Base-by-base conservation (phyloP, 1,139 yeast genomes). In the Saccharomyces hybrid region DNA sequence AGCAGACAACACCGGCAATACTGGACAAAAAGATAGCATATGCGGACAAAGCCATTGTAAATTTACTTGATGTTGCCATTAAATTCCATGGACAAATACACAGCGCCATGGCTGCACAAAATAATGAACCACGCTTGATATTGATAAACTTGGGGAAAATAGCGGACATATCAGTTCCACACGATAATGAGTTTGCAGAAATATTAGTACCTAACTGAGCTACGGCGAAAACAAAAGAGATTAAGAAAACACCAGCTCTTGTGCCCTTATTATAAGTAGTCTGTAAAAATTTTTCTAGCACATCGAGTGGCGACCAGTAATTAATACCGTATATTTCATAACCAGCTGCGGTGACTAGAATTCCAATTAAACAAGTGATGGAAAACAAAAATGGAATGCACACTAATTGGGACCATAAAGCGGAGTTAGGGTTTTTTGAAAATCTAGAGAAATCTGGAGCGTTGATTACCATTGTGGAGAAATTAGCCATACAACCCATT, bases 151-250 rank as follows among this genome's bases (percentile, higher is more conserved):
- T 77, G 42, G 97, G 97, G 51, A 88, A 70, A 60, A 90, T 69
- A 1, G 97, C 95, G 13, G 96, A 81, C 74, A 88, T 81, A 72
- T 90, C 97, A 3, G 96, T 89, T 67, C 97, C 97, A 53, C 95
- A 93, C 4, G 95, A 84, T 53, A 90, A 75, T 4, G 96, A 85
- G 72, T 90, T 90, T 13, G 96, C 97, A 42, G 95, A 82, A 59
- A 90, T 86, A 68, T 90, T 90, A n/a, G 95, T 86, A 69, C 97
- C 97, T 59, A 88, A 75, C 72, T 89, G 96, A 16, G 96, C 95
- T 57, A 89, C 71, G 1, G 89, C 86, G 73, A 89, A 87, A 1
- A 88, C 89, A 49, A 82, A 74, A 4, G 90, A 79, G 61, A 89
- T 83, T 59, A 90, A 77, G 70, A 90, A 90, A 1, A 86, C 95